A percentile compares a stretch with the other conserved stretches of the same genome.
Conservation (phyloP, 306 rosid species). For the Castanea mollissima region DNA sequence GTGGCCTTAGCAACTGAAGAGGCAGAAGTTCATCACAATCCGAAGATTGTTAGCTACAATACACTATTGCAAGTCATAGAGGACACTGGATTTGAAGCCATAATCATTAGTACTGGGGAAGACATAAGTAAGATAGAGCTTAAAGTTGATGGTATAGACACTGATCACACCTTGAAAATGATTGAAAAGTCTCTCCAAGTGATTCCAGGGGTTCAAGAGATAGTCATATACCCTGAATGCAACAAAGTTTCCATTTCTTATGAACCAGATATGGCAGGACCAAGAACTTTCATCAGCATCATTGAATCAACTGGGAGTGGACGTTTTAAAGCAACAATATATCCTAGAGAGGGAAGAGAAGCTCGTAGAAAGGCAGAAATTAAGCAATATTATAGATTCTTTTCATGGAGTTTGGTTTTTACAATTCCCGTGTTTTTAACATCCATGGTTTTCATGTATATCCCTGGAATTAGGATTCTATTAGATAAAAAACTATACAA, state of each 20-base stretch:
- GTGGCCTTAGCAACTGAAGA: constrained; percentile 79
- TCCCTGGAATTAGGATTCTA: constrained; percentile 49
- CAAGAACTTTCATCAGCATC: constrained; percentile 60
- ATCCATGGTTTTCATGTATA: constrained; percentile 71
- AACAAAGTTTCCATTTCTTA: constrained; percentile 55
- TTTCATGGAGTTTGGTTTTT: constrained; percentile 58
- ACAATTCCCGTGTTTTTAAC: constrained; percentile 68
- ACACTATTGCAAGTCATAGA: constrained; percentile 42
- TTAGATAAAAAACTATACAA: constrained; percentile 56
- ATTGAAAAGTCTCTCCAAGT: constrained; percentile 46
- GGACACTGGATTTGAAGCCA: constrained; percentile 62
- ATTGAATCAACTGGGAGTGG: constrained; percentile 61
- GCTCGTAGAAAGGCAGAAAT: constrained; percentile 46
- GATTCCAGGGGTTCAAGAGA: constrained; percentile 50
- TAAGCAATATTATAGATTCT: constrained; percentile 38
- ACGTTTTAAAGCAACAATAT: constrained; percentile 54
- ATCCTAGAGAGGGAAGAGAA: constrained; percentile 49
- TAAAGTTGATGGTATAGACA: constrained; percentile 45
- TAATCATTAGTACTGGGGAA: constrained; percentile 51
- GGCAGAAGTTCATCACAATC: constrained; percentile 65
- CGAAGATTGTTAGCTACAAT: constrained; percentile 39
- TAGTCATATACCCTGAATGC: constrained; percentile 21
- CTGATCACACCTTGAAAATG: constrained; percentile 23
- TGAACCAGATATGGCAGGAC: constrained; percentile 58
- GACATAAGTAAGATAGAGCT: constrained; percentile 65